Evolutionary conservation across 169 alveolate genomes (phyloP).

Genomic region (Besnoitia besnoiti): DNA sequence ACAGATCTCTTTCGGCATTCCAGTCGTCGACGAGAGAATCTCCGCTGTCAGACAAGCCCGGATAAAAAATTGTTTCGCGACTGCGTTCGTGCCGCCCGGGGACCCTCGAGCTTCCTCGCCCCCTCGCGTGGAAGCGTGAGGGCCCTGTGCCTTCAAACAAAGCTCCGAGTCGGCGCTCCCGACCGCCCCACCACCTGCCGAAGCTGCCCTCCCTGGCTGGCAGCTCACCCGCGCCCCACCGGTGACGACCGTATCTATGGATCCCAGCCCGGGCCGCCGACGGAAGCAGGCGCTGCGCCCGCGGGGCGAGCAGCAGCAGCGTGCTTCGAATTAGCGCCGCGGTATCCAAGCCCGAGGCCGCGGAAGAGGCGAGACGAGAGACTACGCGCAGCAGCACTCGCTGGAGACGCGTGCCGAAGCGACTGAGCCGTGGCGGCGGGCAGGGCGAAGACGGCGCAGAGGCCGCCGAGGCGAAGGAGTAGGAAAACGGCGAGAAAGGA

Average conservation of each 20-base stretch:
- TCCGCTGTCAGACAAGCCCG: background rate
- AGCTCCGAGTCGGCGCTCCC: too few relatives aligned
- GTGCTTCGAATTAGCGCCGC: background rate
- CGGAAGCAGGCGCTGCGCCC: too few relatives aligned
- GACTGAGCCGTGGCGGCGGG: background rate
- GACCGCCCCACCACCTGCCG: too few relatives aligned
- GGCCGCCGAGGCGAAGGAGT: background rate
- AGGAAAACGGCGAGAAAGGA: slow-evolving; percentile 1
- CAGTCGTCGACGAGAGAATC: too few relatives aligned
- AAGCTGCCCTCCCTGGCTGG: background rate
- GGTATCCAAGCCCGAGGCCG: background rate
- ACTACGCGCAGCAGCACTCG: background rate
- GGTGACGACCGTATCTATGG: background rate
- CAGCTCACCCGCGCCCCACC: background rate
- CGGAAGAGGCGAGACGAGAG: background rate
- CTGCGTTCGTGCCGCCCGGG: background rate
- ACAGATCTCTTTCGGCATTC: too few relatives aligned
- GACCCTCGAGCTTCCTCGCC: background rate
- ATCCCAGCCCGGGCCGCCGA: background rate
- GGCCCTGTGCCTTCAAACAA: too few relatives aligned
- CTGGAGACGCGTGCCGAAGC: background rate
- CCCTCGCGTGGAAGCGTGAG: too few relatives aligned
- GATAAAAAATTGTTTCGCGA: background rate
- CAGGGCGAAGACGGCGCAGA: background rate
- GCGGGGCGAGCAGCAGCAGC: background rate